phyloP scores from a whole-genome alignment of 441 rosid genomes.

The Cnidoscolus chayamansa region DNA sequence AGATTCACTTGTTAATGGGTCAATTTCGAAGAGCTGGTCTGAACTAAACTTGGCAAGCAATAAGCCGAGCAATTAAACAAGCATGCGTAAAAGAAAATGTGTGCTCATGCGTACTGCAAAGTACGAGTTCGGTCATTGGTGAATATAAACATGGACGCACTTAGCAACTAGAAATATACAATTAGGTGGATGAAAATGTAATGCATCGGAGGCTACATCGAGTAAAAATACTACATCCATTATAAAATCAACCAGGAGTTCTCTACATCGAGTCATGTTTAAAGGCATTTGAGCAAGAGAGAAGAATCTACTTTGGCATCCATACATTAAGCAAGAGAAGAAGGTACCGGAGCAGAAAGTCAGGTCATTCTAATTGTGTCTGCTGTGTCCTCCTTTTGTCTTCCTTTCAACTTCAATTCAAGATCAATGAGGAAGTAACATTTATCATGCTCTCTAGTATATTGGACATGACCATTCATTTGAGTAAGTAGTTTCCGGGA shows the following conservation, averaged over 20 bases:
- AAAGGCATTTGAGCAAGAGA: background rate
- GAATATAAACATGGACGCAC: no score
- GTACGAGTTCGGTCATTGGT: no score
- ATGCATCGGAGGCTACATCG: background rate
- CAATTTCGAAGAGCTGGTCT: no score
- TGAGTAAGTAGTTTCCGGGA: slow-evolving; percentile 55
- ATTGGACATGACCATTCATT: slow-evolving; percentile 67
- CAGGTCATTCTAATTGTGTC: slow-evolving; percentile 26
- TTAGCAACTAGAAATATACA: background rate
- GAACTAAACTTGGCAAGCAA: no score
- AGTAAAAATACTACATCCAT: background rate
- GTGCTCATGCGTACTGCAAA: background rate
- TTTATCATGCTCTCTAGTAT: slow-evolving; percentile 49
- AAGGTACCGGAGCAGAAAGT: background rate
- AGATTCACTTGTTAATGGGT: no score
- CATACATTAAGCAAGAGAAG: background rate
- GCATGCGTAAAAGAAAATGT: no score
- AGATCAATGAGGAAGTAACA: slow-evolving; percentile 63
- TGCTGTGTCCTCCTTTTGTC: slow-evolving; percentile 24
- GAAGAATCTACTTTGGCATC: background rate
- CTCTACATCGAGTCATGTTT: background rate
- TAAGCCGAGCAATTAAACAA: no score
- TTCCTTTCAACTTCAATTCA: slow-evolving; percentile 41
- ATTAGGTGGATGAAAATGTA: slow-evolving; percentile 1
- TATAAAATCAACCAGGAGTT: background rate